phyloP scores from a whole-genome alignment of 371 early-diverging fungal species.

The Rhizomucor miehei region DNA sequence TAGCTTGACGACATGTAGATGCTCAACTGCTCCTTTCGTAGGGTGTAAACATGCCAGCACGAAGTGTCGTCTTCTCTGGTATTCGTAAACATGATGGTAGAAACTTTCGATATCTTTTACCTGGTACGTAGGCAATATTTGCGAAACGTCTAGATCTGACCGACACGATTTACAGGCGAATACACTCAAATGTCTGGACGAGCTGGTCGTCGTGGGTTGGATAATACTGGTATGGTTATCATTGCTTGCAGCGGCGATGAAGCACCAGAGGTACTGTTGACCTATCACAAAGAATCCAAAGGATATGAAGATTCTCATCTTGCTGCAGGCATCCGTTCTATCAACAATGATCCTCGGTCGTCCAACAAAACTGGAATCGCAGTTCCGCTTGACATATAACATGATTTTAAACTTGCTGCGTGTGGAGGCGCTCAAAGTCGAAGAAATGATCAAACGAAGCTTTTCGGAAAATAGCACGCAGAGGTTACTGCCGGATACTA shows the following conservation, averaged over 20 bases:
- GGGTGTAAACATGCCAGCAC: constrained; percentile 99
- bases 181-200: constrained; percentile 99
- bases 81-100: constrained; percentile 93
- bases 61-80: constrained; percentile 92
- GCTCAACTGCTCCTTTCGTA: constrained; percentile 6
- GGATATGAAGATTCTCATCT: too few relatives aligned
- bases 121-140: constrained; percentile 39
- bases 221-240: constrained; percentile 93
- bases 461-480: constrained; percentile 93
- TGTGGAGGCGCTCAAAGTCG: constrained; percentile 96
- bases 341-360: constrained; percentile 82
- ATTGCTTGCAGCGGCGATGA: constrained; percentile 75
- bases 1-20: neutral
- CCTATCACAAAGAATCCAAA: too few relatives aligned
- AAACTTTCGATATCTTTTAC: constrained; percentile 79
- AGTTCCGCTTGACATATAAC: constrained; percentile 98
- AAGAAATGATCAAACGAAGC: constrained; percentile 97
- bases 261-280: constrained; percentile 53
- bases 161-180: constrained; percentile 63
- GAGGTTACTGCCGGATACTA: constrained; percentile 73
- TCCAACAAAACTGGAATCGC: constrained; percentile 91
- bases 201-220: constrained; percentile 98
- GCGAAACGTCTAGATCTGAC: neutral
- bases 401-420: constrained; percentile 98
- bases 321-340: constrained; percentile 47